Evolutionary conservation across 176 grass and related monocot species (phyloP).

Genomic region (Stipa capillata): DNA sequence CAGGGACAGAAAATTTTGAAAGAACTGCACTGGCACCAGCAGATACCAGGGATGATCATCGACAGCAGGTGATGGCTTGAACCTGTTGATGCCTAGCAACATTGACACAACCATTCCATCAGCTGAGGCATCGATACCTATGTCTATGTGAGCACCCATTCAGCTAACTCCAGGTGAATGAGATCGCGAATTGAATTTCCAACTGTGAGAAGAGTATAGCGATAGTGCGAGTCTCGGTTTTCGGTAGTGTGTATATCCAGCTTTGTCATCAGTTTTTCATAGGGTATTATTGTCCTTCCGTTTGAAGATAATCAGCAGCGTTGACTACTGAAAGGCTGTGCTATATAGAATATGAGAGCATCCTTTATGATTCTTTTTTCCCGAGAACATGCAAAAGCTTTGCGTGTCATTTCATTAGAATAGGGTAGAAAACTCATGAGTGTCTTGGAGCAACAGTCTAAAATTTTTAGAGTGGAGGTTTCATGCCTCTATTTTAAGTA

Average conservation of each 20-base stretch:
- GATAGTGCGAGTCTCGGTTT: background rate
- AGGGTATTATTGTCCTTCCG: background rate
- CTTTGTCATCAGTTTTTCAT: background rate
- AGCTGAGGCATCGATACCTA: slow-evolving; percentile 6
- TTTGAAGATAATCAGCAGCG: background rate
- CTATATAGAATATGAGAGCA: background rate
- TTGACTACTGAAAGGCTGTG: too few species aligned
- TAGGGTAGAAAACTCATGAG: background rate
- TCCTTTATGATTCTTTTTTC: background rate
- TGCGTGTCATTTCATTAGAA: background rate
- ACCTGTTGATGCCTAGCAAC: slow-evolving; percentile 66
- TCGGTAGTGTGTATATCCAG: background rate
- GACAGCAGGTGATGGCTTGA: slow-evolving; percentile 56
- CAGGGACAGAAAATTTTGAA: slow-evolving; percentile 86
- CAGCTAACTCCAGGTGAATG: background rate
- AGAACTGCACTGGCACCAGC: slow-evolving; percentile 74
- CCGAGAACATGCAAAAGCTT: too few species aligned
- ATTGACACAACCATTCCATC: slow-evolving; percentile 52
- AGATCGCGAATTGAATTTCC: background rate
- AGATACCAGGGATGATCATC: slow-evolving; percentile 74
- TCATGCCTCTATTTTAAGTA: too few species aligned
- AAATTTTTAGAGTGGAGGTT: too few species aligned
- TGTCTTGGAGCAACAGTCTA: too few species aligned
- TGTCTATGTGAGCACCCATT: background rate
- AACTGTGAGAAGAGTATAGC: background rate